phyloP scores from a whole-genome alignment of 2,329 filamentous ascomycete species.

The Nemania sp. region DNA sequence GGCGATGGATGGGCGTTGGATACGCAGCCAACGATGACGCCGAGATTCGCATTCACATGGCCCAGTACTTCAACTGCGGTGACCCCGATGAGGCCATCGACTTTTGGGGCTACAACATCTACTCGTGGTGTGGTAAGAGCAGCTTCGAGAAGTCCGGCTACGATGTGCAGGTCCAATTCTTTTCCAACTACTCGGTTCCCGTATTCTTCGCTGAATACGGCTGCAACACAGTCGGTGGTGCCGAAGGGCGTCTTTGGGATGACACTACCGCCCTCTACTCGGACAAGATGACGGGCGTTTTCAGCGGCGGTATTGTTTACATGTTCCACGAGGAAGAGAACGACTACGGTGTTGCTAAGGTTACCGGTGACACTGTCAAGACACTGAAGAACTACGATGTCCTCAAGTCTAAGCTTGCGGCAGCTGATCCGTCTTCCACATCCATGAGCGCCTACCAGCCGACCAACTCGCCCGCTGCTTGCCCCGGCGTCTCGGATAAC shows the following conservation, averaged over 20 bases:
- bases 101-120: constrained; percentile 89
- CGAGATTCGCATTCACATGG: constrained; percentile 69
- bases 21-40: constrained; percentile 81
- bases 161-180: constrained; percentile 70
- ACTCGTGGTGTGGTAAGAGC: constrained; percentile 78
- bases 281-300: constrained; percentile 68
- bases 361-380: constrained; percentile 55
- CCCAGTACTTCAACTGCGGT: constrained; percentile 78
- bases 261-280: constrained; percentile 72
- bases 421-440: constrained; percentile 60
- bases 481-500: constrained; percentile 59
- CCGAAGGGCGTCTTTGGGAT: constrained; percentile 66
- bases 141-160: constrained; percentile 69
- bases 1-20: constrained; percentile 72
- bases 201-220: constrained; percentile 85
- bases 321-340: constrained; percentile 81
- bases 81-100: constrained; percentile 63
- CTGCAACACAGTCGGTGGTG: constrained; percentile 62
- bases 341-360: constrained; percentile 67
- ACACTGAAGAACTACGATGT: constrained; percentile 67
- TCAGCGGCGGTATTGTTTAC: constrained; percentile 82
- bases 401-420: constrained; percentile 64
- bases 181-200: constrained; percentile 72
- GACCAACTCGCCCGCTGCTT: constrained; percentile 64
- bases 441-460: constrained; percentile 63